Conservation (phyloP, 371 early-diverging fungal genomes). For the Mucor plumbeus region DNA sequence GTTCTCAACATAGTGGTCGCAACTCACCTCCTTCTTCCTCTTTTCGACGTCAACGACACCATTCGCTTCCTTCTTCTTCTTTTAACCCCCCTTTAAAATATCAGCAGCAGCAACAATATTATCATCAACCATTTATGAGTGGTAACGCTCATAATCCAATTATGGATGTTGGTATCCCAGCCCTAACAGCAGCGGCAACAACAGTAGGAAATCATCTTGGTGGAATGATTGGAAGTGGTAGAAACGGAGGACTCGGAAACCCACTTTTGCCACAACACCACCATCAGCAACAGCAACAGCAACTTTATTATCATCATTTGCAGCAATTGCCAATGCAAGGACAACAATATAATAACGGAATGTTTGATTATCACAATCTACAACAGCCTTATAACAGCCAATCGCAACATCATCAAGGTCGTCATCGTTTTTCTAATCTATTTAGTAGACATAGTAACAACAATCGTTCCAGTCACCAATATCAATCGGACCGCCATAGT, state of each 20-base stretch:
- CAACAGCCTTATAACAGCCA: background rate
- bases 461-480: background rate
- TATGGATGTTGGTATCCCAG: background rate
- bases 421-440: background rate
- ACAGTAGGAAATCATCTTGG: background rate
- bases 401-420: background rate
- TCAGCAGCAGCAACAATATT: background rate
- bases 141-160: background rate
- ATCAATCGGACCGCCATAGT: background rate
- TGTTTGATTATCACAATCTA: background rate
- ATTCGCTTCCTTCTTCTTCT: constrained; percentile 11
- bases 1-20: background rate
- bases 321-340: constrained; percentile 3
- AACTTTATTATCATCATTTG: background rate
- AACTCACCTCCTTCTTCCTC: background rate
- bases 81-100: background rate
- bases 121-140: background rate
- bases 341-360: background rate
- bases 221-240: background rate
- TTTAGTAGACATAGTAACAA: background rate
- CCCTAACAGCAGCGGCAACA: background rate
- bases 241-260: background rate
- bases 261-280: constrained; percentile 1
- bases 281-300: constrained; percentile 1
- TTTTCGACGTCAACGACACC: constrained; percentile 11